phyloP scores from a whole-genome alignment of 768 basidiomycete species.

The Psilocybe sp. region DNA sequence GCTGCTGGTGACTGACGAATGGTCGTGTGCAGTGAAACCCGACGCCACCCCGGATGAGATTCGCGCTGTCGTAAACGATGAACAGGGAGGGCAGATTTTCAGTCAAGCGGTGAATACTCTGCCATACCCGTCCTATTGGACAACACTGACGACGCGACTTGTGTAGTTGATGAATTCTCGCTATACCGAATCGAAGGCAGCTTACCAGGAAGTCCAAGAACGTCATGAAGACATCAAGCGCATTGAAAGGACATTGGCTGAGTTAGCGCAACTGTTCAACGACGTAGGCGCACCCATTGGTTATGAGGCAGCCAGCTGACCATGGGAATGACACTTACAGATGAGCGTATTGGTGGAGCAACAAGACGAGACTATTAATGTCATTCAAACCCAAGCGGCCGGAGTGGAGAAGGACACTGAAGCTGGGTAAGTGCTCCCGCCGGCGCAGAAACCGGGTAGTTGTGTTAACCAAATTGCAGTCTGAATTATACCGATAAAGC shows the following conservation, averaged over 20 bases:
- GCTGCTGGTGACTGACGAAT: neutral
- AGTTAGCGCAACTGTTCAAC: conserved; percentile 94
- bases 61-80: conserved; percentile 81
- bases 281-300: conserved; percentile 56
- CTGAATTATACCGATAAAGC: conserved; percentile 84
- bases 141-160: conserved; percentile 6
- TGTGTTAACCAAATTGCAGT: conserved; percentile 33
- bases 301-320: neutral
- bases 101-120: conserved; percentile 68
- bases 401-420: conserved; percentile 82
- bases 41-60: conserved; percentile 90
- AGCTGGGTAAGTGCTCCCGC: conserved; percentile 56
- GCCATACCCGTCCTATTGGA: neutral
- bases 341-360: conserved; percentile 96
- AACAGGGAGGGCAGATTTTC: conserved; percentile 83
- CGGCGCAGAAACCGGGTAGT: neutral
- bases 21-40: conserved; percentile 67
- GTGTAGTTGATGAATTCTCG: conserved; percentile 82
- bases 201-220: conserved; percentile 96
- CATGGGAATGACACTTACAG: conserved; percentile 36
- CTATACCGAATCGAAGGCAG: conserved; percentile 85
- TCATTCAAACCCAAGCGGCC: conserved; percentile 75
- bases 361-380: conserved; percentile 85
- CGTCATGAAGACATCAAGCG: conserved; percentile 94
- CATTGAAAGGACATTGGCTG: conserved; percentile 89